Conservation (phyloP, 2,329 filamentous ascomycete species). For the Aspergillus pseudoviridinutans region DNA sequence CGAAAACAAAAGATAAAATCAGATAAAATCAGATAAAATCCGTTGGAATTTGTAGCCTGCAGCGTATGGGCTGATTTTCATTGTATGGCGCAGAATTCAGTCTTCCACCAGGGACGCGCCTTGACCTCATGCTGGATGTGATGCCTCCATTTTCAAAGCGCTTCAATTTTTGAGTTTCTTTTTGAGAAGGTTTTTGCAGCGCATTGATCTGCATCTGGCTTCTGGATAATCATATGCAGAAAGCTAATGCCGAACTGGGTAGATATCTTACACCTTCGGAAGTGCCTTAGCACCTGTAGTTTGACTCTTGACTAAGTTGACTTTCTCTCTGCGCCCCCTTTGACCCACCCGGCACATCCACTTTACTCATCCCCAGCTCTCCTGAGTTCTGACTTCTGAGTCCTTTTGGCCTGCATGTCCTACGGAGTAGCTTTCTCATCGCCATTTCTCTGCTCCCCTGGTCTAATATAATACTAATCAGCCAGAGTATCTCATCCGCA, state of each 20-base stretch:
- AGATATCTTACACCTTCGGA: neutral
- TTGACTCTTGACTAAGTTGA: no score
- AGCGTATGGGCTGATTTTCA: neutral
- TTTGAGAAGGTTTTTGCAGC: no score
- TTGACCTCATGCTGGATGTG: neutral
- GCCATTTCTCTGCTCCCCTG: neutral
- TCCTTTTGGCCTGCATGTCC: conserved; percentile 2
- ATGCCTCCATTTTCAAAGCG: neutral
- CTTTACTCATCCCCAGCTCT: conserved; percentile 2
- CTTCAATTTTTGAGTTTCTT: neutral
- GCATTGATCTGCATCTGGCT: no score
- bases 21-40: neutral
- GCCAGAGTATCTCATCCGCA: neutral
- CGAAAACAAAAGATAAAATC: no score
- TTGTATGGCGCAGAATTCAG: no score
- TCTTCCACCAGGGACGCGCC: no score
- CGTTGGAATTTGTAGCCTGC: neutral
- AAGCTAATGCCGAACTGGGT: neutral
- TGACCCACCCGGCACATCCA: conserved; percentile 5
- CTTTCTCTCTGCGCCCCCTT: neutral
- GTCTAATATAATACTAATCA: neutral
- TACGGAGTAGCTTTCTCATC: neutral
- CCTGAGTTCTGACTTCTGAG: conserved; percentile 3
- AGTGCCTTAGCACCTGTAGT: neutral
- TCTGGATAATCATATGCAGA: neutral